These are phyloP conservation scores for Penicillium hordei DNA, from an alignment of 2,329 filamentous ascomycete species.

Conservation along the genomic window DNA sequence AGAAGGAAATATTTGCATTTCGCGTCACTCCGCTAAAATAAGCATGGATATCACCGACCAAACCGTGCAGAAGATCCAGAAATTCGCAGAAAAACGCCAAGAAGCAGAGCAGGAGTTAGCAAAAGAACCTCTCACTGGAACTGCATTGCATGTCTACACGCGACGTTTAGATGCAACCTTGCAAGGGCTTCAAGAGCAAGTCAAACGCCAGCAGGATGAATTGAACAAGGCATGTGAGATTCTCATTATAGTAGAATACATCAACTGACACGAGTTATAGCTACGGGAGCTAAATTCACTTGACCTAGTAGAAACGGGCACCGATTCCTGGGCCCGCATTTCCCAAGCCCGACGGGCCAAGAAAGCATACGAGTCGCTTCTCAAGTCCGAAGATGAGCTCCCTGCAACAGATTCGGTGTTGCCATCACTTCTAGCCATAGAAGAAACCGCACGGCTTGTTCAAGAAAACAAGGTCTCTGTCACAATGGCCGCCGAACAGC, in stretches of 20 bases:
- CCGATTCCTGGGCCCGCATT: constrained; percentile 36
- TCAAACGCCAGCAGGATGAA: constrained; percentile 49
- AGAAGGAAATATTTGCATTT: background rate
- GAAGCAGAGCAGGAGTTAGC: constrained; percentile 36
- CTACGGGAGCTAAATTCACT: constrained; percentile 34
- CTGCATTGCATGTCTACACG: constrained; percentile 36
- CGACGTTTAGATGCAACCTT: constrained; percentile 63
- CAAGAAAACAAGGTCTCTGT: constrained; percentile 64
- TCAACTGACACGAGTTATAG: constrained; percentile 26
- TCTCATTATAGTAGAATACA: background rate
- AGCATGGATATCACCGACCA: constrained; percentile 35
- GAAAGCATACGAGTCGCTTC: constrained; percentile 64
- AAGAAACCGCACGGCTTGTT: constrained; percentile 64
- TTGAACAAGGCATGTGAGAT: constrained; percentile 45
- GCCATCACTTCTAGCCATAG: constrained; percentile 69
- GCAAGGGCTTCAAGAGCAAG: constrained; percentile 61
- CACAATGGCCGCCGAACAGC: constrained; percentile 41
- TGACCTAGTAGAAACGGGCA: constrained; percentile 32
- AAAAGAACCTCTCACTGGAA: constrained; percentile 28
- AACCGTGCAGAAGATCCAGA: constrained; percentile 35
- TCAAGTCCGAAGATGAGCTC: constrained; percentile 62
- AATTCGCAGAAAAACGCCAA: constrained; percentile 36
- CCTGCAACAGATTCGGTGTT: constrained; percentile 67
- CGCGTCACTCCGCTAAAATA: background rate
- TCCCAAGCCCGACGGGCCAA: constrained; percentile 57